Conservation (phyloP, 2,329 filamentous ascomycete species). For the Neofusicoccum kwambonambiense region DNA sequence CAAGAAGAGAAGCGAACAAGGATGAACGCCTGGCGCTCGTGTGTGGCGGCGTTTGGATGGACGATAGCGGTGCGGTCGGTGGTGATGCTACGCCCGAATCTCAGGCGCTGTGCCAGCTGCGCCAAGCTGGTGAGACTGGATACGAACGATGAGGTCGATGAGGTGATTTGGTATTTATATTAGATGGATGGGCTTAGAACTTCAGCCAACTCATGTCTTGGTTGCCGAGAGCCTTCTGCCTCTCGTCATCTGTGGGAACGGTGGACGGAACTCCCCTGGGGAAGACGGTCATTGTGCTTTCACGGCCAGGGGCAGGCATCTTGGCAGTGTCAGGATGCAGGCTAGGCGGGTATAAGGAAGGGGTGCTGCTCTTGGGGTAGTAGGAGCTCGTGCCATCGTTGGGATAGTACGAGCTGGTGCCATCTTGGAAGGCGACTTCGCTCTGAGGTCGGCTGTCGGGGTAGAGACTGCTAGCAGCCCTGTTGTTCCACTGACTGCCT, state of each 20-base stretch:
- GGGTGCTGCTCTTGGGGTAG: constrained; percentile 44
- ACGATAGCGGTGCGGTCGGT: not conserved
- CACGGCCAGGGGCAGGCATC: constrained; percentile 40
- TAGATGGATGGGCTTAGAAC: constrained; percentile 36
- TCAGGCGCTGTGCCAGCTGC: not conserved
- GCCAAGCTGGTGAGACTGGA: not conserved
- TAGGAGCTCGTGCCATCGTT: constrained; percentile 57
- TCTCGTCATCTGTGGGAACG: constrained; percentile 24
- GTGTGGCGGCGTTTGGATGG: not conserved
- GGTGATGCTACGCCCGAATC: not conserved
- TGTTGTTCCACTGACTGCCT: constrained; percentile 27
- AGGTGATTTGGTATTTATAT: not conserved
- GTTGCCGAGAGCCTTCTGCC: constrained; percentile 28
- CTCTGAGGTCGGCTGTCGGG: constrained; percentile 44
- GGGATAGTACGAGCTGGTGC: constrained; percentile 49
- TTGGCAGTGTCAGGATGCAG: constrained; percentile 19
- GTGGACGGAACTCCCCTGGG: constrained; percentile 32
- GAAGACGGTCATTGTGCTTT: constrained; percentile 37
- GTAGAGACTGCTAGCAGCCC: constrained; percentile 45
- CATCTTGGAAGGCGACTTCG: constrained; percentile 52
- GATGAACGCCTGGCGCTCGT: constrained; percentile 10
- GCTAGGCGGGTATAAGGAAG: constrained; percentile 23
- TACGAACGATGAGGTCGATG: not conserved
- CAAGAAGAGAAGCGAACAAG: constrained; percentile 1
- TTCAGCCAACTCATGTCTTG: constrained; percentile 81